Conservation (phyloP, 768 basidiomycete species). For the Trametes elegans region DNA sequence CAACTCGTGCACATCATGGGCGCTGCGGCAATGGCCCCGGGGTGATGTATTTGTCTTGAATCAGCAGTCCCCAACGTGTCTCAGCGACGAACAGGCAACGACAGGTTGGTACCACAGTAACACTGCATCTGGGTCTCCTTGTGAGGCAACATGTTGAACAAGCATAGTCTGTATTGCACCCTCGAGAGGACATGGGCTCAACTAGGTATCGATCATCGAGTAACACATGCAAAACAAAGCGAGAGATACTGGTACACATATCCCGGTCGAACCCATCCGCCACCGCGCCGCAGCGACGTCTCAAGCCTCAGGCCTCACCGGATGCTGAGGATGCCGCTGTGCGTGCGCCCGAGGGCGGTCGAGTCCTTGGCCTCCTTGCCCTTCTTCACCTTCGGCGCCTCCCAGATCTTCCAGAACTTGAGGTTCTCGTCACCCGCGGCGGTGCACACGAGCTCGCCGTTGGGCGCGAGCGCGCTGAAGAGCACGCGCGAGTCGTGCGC, state of each 20-base stretch:
- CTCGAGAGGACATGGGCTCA: neutral
- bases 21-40: too few relatives aligned
- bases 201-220: neutral
- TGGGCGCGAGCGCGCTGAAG: slow-evolving; percentile 81
- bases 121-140: too few relatives aligned
- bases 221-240: slow-evolving; percentile 10
- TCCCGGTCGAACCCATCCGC: neutral
- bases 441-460: slow-evolving; percentile 88
- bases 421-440: slow-evolving; percentile 94
- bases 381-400: slow-evolving; percentile 54
- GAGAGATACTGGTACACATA: slow-evolving; percentile 15
- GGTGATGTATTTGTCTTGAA: too few relatives aligned
- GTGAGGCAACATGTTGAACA: neutral
- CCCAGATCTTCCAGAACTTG: slow-evolving; percentile 95
- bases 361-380: slow-evolving; percentile 42
- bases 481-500: slow-evolving; percentile 92
- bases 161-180: neutral
- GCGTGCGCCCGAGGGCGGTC: slow-evolving; percentile 23
- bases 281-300: neutral
- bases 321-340: slow-evolving; percentile 26
- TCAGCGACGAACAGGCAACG: too few relatives aligned
- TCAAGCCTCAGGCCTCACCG: slow-evolving; percentile 10
- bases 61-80: too few relatives aligned
- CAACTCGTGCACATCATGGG: too few relatives aligned
- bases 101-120: too few relatives aligned